Conservation (phyloP, 2,329 filamentous ascomycete species). For the Calonectria honghensis region DNA sequence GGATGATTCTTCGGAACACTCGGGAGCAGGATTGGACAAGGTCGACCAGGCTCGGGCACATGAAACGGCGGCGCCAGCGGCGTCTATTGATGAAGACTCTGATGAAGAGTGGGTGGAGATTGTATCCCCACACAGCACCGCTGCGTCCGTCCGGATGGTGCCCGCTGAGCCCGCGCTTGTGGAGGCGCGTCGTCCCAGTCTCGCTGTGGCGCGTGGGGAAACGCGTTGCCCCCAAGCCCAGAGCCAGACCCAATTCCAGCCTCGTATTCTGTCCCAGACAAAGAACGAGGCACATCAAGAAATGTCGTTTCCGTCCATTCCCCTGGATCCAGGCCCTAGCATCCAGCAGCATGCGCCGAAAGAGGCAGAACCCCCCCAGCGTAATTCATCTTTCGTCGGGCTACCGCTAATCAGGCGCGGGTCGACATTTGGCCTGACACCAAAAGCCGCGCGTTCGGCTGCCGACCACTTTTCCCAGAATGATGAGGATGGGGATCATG, state of each 20-base stretch:
- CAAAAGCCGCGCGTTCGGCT: conserved; percentile 59
- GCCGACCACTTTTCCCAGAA: conserved; percentile 57
- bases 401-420: conserved; percentile 75
- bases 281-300: conserved; percentile 28
- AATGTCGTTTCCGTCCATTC: conserved; percentile 35
- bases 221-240: conserved; percentile 37
- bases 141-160: conserved; percentile 50
- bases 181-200: conserved; percentile 31
- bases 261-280: conserved; percentile 45
- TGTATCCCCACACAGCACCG: conserved; percentile 36
- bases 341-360: conserved; percentile 30
- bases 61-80: conserved; percentile 28
- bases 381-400: conserved; percentile 72
- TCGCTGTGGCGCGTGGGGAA: conserved; percentile 25
- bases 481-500: conserved; percentile 59
- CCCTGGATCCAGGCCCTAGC: conserved; percentile 41
- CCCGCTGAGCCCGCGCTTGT: conserved; percentile 46
- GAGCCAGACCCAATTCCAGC: conserved; percentile 24
- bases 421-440: conserved; percentile 71
- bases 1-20: conserved; percentile 41
- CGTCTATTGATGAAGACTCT: conserved; percentile 38
- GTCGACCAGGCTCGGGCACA: conserved; percentile 26
- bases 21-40: conserved; percentile 34
- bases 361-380: conserved; percentile 58
- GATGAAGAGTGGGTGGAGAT: conserved; percentile 38